Evolutionary conservation across 2,329 filamentous ascomycete species (phyloP).

Genomic region (Penicillium sp.): DNA sequence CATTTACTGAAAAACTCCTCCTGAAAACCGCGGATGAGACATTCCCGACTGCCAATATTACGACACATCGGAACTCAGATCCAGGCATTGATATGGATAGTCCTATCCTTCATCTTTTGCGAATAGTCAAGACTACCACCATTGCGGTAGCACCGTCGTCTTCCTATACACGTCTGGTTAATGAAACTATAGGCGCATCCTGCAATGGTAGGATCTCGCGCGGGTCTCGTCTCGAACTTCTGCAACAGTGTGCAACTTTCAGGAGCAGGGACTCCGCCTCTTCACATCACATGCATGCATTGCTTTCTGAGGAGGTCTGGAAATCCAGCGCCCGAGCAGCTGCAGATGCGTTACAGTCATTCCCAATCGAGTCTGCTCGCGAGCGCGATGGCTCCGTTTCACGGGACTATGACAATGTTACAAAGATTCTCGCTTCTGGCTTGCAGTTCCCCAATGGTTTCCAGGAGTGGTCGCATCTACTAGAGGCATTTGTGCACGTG

Average conservation of each 20-base stretch:
- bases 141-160: conserved; percentile 18
- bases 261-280: conserved; percentile 17
- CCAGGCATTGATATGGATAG: conserved; percentile 31
- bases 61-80: conserved; percentile 31
- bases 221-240: conserved; percentile 37
- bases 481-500: conserved; percentile 56
- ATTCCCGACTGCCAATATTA: conserved; percentile 47
- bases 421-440: conserved; percentile 66
- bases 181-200: conserved; percentile 32
- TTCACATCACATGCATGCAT: neutral
- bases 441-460: conserved; percentile 29
- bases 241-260: conserved; percentile 38
- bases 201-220: conserved; percentile 35
- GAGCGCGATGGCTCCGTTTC: conserved; percentile 54
- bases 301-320: conserved; percentile 34
- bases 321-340: conserved; percentile 34
- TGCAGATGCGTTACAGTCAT: conserved; percentile 41
- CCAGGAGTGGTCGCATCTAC: conserved; percentile 51
- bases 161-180: conserved; percentile 31
- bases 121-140: conserved; percentile 29
- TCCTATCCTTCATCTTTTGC: conserved; percentile 42
- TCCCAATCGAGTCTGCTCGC: conserved; percentile 39
- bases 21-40: conserved; percentile 56
- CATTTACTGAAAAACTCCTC: conserved; percentile 52
- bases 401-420: conserved; percentile 67